These are phyloP conservation scores for Amborella trichopoda DNA, from an alignment of 164 flowering plant species.

Conservation along the genomic window DNA sequence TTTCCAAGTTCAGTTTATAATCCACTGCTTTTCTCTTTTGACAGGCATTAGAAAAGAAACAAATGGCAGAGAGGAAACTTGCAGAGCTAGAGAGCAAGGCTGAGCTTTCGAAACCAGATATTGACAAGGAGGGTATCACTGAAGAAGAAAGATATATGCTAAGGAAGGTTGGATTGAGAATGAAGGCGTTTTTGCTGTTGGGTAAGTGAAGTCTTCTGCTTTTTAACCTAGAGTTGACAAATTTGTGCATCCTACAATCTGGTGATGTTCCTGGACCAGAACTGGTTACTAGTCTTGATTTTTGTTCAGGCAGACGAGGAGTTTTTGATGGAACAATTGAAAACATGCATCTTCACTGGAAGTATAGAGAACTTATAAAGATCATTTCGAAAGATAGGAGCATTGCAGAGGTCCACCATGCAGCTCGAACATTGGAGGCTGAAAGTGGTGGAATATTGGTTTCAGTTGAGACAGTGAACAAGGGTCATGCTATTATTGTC, in stretches of 20 bases:
- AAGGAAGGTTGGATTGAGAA: conserved; percentile 79
- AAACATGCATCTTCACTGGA: conserved; percentile 99
- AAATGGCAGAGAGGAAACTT: conserved; percentile 64
- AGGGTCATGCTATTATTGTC: conserved; percentile 74
- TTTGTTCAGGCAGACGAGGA: conserved; percentile 70
- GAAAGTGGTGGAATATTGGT: conserved; percentile 97
- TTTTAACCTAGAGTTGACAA: neutral
- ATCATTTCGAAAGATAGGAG: conserved; percentile 42
- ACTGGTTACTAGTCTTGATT: too few species aligned
- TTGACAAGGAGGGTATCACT: conserved; percentile 75
- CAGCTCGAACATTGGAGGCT: conserved; percentile 66
- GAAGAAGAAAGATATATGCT: conserved; percentile 94
- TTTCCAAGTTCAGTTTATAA: too few species aligned
- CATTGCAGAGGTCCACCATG: conserved; percentile 37
- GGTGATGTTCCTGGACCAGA: too few species aligned
- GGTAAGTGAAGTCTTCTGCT: too few species aligned
- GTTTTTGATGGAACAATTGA: conserved; percentile 88
- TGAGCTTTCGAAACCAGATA: conserved; percentile 25
- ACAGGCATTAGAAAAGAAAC: conserved; percentile 74
- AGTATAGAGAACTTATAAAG: conserved; percentile 93
- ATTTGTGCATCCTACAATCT: neutral
- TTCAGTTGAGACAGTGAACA: conserved; percentile 71
- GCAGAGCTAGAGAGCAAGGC: conserved; percentile 46
- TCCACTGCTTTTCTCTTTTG: neutral
- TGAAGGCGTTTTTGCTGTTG: conserved; percentile 70